Evolutionary conservation across 2,329 filamentous ascomycete species (phyloP).

Genomic region (Cercospora zeae-maydis): DNA sequence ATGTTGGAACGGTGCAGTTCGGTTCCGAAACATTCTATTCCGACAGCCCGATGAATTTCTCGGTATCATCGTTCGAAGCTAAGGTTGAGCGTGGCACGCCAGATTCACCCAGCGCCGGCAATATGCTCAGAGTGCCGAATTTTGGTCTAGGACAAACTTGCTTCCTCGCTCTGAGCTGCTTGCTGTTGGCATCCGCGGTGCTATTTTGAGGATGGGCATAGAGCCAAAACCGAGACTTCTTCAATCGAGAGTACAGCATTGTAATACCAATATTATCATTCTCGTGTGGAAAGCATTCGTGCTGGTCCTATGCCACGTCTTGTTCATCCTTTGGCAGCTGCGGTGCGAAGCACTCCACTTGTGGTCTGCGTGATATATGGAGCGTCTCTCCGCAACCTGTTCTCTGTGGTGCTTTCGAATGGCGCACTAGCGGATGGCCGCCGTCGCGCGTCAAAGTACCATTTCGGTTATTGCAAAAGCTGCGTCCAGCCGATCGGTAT

Average conservation of each 20-base stretch:
- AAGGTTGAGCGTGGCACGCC: background rate
- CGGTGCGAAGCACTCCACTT: background rate
- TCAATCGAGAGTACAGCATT: background rate
- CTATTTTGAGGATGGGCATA: background rate
- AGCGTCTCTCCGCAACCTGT: background rate
- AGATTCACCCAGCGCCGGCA: conserved; percentile 4
- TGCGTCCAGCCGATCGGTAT: background rate
- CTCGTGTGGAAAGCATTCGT: background rate
- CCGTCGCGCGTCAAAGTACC: background rate
- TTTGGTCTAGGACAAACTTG: background rate
- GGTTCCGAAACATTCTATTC: conserved; percentile 21
- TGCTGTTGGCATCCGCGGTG: background rate
- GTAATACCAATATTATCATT: background rate
- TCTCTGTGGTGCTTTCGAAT: background rate
- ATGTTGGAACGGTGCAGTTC: conserved; percentile 20
- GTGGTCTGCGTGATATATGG: background rate
- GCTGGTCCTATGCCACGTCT: background rate
- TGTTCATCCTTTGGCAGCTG: background rate
- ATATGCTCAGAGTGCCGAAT: background rate
- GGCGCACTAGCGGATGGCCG: conserved; percentile 1
- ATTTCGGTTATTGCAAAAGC: background rate
- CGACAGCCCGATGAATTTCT: conserved; percentile 19
- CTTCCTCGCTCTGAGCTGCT: background rate
- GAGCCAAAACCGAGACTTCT: background rate
- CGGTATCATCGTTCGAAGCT: conserved; percentile 14